Evolutionary conservation across 495 filamentous ascomycete genomes (phyloP), one percentile per base, ranked within the genome.

Genomic region (Trichoderma gamsii): DNA sequence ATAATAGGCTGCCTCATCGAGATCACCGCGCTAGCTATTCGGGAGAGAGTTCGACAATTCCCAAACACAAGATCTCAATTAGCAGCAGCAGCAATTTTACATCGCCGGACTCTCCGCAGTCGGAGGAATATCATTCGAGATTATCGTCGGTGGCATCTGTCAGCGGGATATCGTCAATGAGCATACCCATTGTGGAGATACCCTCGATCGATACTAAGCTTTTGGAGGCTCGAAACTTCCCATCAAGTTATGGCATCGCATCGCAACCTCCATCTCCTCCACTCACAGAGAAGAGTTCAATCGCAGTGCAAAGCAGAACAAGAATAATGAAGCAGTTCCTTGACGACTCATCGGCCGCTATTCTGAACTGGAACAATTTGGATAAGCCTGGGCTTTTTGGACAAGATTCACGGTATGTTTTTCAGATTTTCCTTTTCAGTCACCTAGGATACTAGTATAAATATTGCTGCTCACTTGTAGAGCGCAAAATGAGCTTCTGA

Each of bases 71-170:
- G 69, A 77, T 75, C 61, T 82, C 79, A 1, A 72, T 74, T 44
- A 79, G 78, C 44, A 70, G 71, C n/a, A 70, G 71, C n/a, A 76
- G 75, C 71, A 79, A 76, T 16, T 67, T 77, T 4, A 78, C 78
- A 23, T 82, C 76, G 1, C 74, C 76, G 67, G 69, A 73, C n/a
- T 78, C 76, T 9, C 74, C 73, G 9, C 70, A 72, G 63, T 77
- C 74, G 3, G 21, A 38, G 8, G 35, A 70, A 64, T 77, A 73
- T 0, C 77, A 80, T 63, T 82, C 80, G 9, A 73, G 80, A 3
- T 76, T 79, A 43, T 78, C 80, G 1, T 82, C 79, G 0, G 73
- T 78, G 23, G 80, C 79, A 0, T 79, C 79, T 0, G 73, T 76
- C 9, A 74, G 76, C 66, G 76, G 73, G 13, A 66, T 70, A 12